Conservation (phyloP, 2,329 filamentous ascomycete species). For the Fusarium goolgardi region DNA sequence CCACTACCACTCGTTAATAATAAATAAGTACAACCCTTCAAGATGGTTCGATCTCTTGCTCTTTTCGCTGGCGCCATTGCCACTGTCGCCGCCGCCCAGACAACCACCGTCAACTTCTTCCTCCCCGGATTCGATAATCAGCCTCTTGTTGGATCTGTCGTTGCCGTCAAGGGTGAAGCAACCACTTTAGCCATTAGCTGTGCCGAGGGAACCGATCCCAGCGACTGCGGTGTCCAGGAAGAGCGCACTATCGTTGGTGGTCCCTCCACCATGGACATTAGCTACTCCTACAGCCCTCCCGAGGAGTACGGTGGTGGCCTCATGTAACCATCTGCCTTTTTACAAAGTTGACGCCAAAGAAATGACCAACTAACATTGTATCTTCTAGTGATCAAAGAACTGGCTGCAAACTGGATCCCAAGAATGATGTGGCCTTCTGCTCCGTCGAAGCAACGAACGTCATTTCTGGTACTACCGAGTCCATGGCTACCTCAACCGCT, state of each 20-base stretch:
- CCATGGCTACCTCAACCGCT: constrained; percentile 8
- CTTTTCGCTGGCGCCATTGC: constrained; percentile 42
- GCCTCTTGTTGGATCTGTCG: constrained; percentile 47
- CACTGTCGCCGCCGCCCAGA: constrained; percentile 43
- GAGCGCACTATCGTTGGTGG: constrained; percentile 45
- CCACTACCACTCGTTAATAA: constrained; percentile 13
- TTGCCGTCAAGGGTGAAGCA: constrained; percentile 43
- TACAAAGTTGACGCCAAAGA: not conserved
- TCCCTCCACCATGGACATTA: constrained; percentile 21
- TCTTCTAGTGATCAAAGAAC: constrained; percentile 32
- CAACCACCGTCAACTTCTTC: constrained; percentile 47
- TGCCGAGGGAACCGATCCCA: constrained; percentile 19
- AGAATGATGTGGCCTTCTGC: constrained; percentile 45
- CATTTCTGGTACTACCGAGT: not conserved
- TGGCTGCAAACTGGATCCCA: constrained; percentile 45
- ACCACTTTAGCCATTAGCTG: constrained; percentile 51
- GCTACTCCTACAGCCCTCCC: constrained; percentile 10
- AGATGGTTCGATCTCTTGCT: constrained; percentile 45
- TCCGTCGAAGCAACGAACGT: constrained; percentile 9
- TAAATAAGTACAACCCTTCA: not conserved
- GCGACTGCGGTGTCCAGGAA: constrained; percentile 47
- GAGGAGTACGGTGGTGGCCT: constrained; percentile 23
- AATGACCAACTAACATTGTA: not conserved
- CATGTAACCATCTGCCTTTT: constrained; percentile 31
- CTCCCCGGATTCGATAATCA: constrained; percentile 43